Conservation (phyloP, 2,329 filamentous ascomycete species). For the Ramularia endophylla region DNA sequence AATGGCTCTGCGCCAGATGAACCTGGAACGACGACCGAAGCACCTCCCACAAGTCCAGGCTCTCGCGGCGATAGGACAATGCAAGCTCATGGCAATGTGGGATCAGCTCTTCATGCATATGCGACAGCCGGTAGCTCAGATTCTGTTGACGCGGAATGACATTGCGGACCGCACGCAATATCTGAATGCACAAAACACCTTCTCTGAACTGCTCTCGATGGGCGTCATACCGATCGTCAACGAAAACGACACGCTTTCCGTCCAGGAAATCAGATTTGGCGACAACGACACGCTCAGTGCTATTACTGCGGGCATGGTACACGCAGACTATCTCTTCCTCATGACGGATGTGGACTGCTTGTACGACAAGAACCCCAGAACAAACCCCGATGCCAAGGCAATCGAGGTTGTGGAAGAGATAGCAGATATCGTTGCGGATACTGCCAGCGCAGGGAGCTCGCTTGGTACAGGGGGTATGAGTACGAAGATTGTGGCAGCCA, state of each 20-base stretch:
- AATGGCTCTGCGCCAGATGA: constrained; percentile 84
- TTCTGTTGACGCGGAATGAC: constrained; percentile 88
- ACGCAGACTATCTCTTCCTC: constrained; percentile 91
- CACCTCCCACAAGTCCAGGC: constrained; percentile 88
- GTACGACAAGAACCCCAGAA: constrained; percentile 91
- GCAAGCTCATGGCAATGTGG: constrained; percentile 91
- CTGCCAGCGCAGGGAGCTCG: constrained; percentile 81
- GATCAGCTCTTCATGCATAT: constrained; percentile 86
- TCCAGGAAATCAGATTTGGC: constrained; percentile 98
- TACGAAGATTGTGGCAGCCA: constrained; percentile 92
- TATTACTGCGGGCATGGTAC: constrained; percentile 95
- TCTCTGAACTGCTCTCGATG: constrained; percentile 84
- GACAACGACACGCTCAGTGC: constrained; percentile 97
- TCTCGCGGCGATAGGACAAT: constrained; percentile 92
- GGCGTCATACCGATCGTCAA: constrained; percentile 98
- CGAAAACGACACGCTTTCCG: constrained; percentile 94
- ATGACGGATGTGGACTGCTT: constrained; percentile 99
- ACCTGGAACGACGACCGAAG: constrained; percentile 80
- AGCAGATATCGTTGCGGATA: constrained; percentile 72
- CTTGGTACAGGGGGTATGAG: constrained; percentile 95
- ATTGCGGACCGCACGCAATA: constrained; percentile 96
- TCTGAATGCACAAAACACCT: constrained; percentile 92
- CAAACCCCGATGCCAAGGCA: constrained; percentile 74
- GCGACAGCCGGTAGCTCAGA: constrained; percentile 86
- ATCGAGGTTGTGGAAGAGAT: constrained; percentile 95